Conservation (phyloP, 768 basidiomycete species). For the Trametes cubensis region DNA sequence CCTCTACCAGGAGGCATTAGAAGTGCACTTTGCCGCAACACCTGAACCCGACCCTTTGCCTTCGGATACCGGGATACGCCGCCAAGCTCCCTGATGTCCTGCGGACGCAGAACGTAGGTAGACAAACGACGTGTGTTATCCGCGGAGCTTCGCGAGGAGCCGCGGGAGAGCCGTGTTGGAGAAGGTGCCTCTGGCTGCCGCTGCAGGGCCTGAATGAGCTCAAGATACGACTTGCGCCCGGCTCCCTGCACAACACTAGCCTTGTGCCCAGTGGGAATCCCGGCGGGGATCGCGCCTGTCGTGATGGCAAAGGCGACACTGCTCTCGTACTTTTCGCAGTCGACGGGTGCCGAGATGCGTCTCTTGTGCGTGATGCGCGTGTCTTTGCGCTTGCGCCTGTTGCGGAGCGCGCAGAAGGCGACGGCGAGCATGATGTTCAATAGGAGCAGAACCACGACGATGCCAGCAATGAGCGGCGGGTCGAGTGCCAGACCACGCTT, state of each 20-base stretch:
- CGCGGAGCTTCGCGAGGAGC: conserved; percentile 10
- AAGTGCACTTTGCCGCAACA: conserved; percentile 2
- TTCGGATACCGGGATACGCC: conserved; percentile 19
- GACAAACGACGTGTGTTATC: not conserved
- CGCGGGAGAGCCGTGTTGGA: conserved; percentile 16
- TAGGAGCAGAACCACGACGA: conserved; percentile 19
- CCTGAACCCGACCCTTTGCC: conserved; percentile 14
- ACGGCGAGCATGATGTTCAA: conserved; percentile 22
- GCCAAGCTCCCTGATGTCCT: conserved; percentile 16
- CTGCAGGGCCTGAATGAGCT: conserved; percentile 20
- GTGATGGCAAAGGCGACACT: conserved; percentile 15
- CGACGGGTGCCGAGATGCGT: conserved; percentile 15
- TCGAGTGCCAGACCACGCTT: conserved; percentile 20
- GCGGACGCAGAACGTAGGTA: conserved; percentile 15
- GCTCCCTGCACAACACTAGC: not conserved
- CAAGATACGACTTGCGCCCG: conserved; percentile 18
- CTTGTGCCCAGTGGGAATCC: conserved; percentile 11
- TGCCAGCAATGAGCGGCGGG: conserved; percentile 20
- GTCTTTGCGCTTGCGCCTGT: conserved; percentile 6
- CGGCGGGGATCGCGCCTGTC: conserved; percentile 9
- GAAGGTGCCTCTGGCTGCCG: conserved; percentile 3
- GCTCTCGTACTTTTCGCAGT: conserved; percentile 20
- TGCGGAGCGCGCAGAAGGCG: conserved; percentile 7
- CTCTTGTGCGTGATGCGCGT: conserved; percentile 13
- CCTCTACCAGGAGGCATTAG: not conserved